Evolutionary conservation across 2,329 filamentous ascomycete genomes (phyloP), one percentile per base, ranked within the genome.

Genomic region (Fusarium austroafricanum): DNA sequence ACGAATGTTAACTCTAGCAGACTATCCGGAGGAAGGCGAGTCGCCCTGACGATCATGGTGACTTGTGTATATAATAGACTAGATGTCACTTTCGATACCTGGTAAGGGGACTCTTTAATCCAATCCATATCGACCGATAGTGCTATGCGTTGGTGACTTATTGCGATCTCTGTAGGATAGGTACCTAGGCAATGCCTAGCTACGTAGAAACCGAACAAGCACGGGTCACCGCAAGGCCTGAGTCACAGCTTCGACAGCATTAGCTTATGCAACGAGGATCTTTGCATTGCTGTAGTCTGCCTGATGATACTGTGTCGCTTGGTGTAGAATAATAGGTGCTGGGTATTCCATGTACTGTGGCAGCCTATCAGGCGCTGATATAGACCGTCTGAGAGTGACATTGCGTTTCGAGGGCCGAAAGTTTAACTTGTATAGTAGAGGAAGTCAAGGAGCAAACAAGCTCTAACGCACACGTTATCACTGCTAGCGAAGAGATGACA

Each of bases 111-210:
- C 10, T 31, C 33, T 26, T 15, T 26, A 18, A 18, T 39, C 28
- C 28, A 46, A 46, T 43, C 39, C 37, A 26, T 14, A 11, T 42
- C 26, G 45, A 40, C 47, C 38, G 39, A 56, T 56, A 42, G 29
- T 42, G 33, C 38, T 33, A 31, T 50, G 23, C 35, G 28, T 52
- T n/a, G 42, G 42, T 28, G 49, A 38, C 46, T 58, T 70, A 33
- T 51, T 67, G 61, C 62, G 52, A 61, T 67, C 53, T 46, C 56
- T 55, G 49, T 54, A 53, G 64, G 57, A 66, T 62, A 52, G 51
- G 47, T n/a, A n/a, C n/a, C n/a, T n/a, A n/a, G n/a, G n/a, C 29
- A 53, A 43, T 57, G 18, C 38, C 37, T 17, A 37, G 33, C 50
- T 50, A 61, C n/a, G n/a, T n/a, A n/a, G 40, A 45, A 61, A 53